Base-by-base conservation (phyloP, 768 basidiomycete species). In the Zangia roseola region DNA sequence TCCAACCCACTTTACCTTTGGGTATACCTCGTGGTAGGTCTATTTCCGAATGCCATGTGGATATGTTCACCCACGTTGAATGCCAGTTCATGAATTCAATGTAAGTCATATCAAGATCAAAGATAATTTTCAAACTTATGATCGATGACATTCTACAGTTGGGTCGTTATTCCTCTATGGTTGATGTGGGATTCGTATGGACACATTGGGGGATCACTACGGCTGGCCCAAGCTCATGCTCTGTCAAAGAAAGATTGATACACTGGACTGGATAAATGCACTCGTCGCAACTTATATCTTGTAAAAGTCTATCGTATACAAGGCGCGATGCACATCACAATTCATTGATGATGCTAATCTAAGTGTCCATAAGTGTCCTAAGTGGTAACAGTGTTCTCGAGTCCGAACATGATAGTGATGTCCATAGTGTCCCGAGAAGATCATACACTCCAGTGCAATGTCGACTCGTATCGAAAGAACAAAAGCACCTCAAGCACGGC, bases 121-220 rank as follows among this genome's bases (percentile, higher is more conserved):
- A 31, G 6, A 31, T 16, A 1, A 14, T 16, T 39, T 19, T 36
- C 4, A 1, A 9, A 17, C 34, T 25, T 30, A 45, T 8, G 20
- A 28, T 31, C 3, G 31, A 40, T 40, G 45, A 30, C 14, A 40
- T 41, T 53, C 30, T 47, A 12, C 58, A 91, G 89, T 47, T 93
- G 91, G 91, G 89, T 93, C 24, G 59, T 80, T 40, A 75, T 91
- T 54, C 91, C 91, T 2, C 45, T 91, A 19, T 79, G 78, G 72
- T 73, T 93, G 50, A 86, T 94, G 85, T 71, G 73, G 55, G 84
- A 91, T 60, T 90, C 91, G 0, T 93, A 90, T 53, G 70, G 70
- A 4, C 78, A 84, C 51, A 88, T 93, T 47, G 77, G 85, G 14
- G 67, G 71, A 34, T 72, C 84, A 9, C 71, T 91, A 52, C 81